Evolutionary conservation across 306 rosid genomes (phyloP).

Genomic region (Cicer bijugum): DNA sequence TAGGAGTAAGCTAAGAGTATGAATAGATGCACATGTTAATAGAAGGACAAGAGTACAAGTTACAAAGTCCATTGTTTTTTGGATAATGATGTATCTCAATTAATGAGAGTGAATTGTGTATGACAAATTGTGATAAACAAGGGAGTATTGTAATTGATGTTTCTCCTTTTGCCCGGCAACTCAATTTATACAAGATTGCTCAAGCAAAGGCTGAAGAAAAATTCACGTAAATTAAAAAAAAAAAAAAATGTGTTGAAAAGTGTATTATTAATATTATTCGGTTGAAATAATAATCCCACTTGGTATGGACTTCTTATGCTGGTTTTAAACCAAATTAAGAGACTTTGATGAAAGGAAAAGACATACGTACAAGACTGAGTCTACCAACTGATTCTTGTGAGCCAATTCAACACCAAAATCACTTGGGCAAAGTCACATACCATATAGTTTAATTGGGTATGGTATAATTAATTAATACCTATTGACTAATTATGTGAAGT

Average conservation of each 20-base stretch:
- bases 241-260: too few relatives aligned
- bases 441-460: too few relatives aligned
- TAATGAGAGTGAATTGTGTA: background rate
- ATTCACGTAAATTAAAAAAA: too few relatives aligned
- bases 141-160: background rate
- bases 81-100: background rate
- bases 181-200: conserved; percentile 17
- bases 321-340: background rate
- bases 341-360: background rate
- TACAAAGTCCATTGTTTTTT: background rate
- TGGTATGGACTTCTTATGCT: background rate
- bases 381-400: background rate
- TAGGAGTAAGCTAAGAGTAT: too few relatives aligned
- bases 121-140: background rate
- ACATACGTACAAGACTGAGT: background rate
- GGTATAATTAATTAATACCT: too few relatives aligned
- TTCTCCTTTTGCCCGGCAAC: background rate
- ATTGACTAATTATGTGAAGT: too few relatives aligned
- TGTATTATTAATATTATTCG: background rate
- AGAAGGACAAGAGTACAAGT: background rate
- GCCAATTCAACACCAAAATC: background rate
- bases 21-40: background rate
- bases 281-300: background rate
- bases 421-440: too few relatives aligned
- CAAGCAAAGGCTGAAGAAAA: background rate